Evolutionary conservation across 2,329 filamentous ascomycete species (phyloP), one percentile per base, ranked within the genome.

Genomic region (Nakataea oryzae): DNA sequence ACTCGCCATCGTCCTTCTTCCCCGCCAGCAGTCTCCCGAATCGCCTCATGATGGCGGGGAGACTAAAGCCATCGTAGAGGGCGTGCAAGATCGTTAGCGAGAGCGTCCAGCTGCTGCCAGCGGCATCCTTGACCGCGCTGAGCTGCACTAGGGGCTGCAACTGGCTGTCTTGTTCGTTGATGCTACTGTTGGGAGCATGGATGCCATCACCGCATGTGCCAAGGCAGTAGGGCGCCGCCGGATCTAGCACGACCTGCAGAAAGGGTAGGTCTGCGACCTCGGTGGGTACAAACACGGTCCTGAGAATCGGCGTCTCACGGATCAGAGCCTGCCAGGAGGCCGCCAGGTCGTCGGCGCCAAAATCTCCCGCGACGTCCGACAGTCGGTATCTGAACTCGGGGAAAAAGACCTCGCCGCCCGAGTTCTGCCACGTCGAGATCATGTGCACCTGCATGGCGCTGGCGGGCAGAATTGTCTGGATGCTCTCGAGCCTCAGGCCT

Each of bases 31-130:
- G 66, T 9, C 65, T 60, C 2, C 64, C 24, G 29, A 80, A 73
- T 0, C 72, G 69, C 2, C 79, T 70, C 27, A 91, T 75, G 7
- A 96, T 74, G 0, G 80, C 70, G 0, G 86, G 83, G 5, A 97
- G 76, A 67, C 90, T 95, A 64, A 96, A 80, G 7, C 87, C 92
- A 71, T 97, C 93, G 70, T 97, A 97, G 0, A 97, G 78, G 0
- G 90, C 89, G 71, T 97, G 93, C 65, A 96, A 92, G 5, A 97
- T 87, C 29, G 78, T 78, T 6, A 91, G 76, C 2, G 81, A 74
- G 4, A 86, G 62, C 0, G 65, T 54, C 67, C 72, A 74, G 3
- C 66, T 63, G 0, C 66, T 17, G 34, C 27, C 27, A 24, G 12
- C 30, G 24, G n/a, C 17, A n/a, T 26, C 3, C 4, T 61, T 24